Evolutionary conservation across 805 yeast species (phyloP).

Genomic region (Grigorovia yakushimaensis): DNA sequence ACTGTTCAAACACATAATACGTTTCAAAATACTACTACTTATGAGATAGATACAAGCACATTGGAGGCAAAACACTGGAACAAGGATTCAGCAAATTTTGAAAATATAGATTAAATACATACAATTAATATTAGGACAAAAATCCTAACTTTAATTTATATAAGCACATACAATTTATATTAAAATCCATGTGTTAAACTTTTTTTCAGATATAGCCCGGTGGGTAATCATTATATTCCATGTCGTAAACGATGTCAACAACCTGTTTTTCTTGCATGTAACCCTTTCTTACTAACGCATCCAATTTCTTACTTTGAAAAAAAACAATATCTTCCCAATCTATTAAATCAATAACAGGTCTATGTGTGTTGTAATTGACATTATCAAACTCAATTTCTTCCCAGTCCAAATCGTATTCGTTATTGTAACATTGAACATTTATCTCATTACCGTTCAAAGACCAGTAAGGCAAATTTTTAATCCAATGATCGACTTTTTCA

Average conservation of each 20-base stretch:
- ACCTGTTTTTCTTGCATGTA: background rate
- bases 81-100: background rate
- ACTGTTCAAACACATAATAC: background rate
- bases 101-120: background rate
- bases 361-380: background rate
- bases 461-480: slow-evolving; percentile 44
- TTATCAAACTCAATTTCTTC: slow-evolving; percentile 27
- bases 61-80: background rate
- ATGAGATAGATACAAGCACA: background rate
- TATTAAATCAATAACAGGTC: background rate
- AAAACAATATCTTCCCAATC: slow-evolving; percentile 3
- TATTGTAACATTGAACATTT: slow-evolving; percentile 17
- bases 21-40: background rate
- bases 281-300: slow-evolving; percentile 12
- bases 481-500: slow-evolving; percentile 63
- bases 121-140: background rate
- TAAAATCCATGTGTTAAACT: background rate
- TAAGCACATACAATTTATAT: background rate
- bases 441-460: slow-evolving; percentile 11
- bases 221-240: background rate
- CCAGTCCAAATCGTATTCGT: slow-evolving; percentile 23
- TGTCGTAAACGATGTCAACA: background rate
- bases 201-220: background rate
- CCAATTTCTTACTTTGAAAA: slow-evolving; percentile 18
- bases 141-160: background rate